Base-by-base conservation (phyloP, 441 rosid genomes). In the Bocquillonia castaneifolia region DNA sequence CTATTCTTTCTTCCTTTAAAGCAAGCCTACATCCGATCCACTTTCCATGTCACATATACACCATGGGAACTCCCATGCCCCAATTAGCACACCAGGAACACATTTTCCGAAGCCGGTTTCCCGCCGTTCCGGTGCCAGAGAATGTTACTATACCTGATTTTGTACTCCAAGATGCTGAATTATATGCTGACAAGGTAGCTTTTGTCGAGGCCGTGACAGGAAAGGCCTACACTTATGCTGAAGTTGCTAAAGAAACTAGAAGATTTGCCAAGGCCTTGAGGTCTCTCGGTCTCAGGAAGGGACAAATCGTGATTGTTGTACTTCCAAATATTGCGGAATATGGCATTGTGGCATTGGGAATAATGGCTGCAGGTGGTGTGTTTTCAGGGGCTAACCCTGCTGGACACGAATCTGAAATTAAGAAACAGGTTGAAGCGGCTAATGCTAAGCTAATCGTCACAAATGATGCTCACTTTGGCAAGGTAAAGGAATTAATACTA, bases 311-410 rank as follows among this genome's bases (percentile, higher is more conserved):
- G 74, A 57, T 91, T 17, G 93, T 90, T 22, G 87, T 82, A 55
- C 83, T 94, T 31, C 99, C 99, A 5, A 91, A 91, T 47, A 71
- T 90, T 12, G 96, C 94, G 0, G 97, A 90, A 76, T 94, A 90
- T 66, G 97, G 83, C 62, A 84, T 87, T 23, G 83, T 88, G 28
- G 96, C 84, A 0, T 84, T 91, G 0, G 96, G 94, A 18, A 85
- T 91, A 57, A 93, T 91, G 99, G 83, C 99, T 14, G 86, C 92
- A 8, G 93, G 96, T 12, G 92, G 86, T 17, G 89, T 94, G 28
- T 91, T 89, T 75, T 94, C 97, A 0, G 99, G 97, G 1, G 91
- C 88, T 45, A 91, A 93, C 74, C 99, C 99, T 0, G 65, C 92
- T 0, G 82, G 87, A 28, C 93, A 82, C 40, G 80, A 83, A 17